These are phyloP conservation scores for Colletotrichum horii DNA, from an alignment of 2,329 filamentous ascomycete genomes.

Conservation along the genomic window DNA sequence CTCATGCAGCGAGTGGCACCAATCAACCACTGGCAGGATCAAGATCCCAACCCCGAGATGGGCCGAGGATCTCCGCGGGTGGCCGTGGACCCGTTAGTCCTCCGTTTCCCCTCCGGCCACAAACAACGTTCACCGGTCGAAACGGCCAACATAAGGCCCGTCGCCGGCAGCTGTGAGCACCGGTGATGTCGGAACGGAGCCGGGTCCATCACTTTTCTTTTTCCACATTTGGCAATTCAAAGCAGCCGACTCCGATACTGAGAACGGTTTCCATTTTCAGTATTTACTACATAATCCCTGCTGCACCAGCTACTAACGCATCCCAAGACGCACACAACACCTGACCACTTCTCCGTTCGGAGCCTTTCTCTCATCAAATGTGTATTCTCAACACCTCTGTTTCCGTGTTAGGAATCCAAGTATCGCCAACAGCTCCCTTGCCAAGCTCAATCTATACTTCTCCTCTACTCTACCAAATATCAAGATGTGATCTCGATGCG, in stretches of 20 bases:
- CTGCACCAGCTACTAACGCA: neutral
- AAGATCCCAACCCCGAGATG: slow-evolving; percentile 5
- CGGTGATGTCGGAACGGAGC: neutral
- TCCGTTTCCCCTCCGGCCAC: neutral
- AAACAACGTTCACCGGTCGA: slow-evolving; percentile 5
- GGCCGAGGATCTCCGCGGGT: slow-evolving; percentile 2
- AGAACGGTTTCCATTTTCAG: neutral
- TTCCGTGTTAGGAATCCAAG: neutral
- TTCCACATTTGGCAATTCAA: neutral
- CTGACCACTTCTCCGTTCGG: neutral
- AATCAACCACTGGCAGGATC: neutral
- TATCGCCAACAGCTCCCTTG: neutral
- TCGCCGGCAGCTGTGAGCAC: neutral
- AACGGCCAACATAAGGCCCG: neutral
- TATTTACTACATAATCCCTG: neutral
- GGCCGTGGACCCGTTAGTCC: neutral
- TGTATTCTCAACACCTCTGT: neutral
- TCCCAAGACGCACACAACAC: neutral
- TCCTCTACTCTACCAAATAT: neutral
- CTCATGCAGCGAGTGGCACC: neutral
- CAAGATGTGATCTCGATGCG: neutral
- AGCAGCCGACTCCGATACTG: neutral
- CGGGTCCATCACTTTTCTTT: neutral
- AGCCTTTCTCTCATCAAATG: neutral
- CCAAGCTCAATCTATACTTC: neutral